Conservation (phyloP, 495 filamentous ascomycete genomes). For the Melanomma pulvis-pyrius region DNA sequence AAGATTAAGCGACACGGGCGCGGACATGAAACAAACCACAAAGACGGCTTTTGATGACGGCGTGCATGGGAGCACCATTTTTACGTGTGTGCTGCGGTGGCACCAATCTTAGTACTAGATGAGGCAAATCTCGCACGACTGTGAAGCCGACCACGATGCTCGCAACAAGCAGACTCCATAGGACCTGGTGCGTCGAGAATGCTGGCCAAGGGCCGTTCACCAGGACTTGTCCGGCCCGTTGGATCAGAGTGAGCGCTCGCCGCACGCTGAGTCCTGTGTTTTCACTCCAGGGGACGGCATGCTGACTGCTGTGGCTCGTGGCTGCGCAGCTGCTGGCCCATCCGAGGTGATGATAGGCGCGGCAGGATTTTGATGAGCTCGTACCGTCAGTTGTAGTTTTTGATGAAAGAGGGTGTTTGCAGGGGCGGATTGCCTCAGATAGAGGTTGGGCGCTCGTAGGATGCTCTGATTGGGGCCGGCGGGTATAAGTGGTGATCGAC, state of each 20-base stretch:
- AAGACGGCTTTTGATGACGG: neutral
- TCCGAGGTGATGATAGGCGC: neutral
- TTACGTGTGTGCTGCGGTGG: neutral
- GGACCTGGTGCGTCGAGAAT: neutral
- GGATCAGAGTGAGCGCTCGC: neutral
- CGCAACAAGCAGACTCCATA: neutral
- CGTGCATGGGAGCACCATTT: neutral
- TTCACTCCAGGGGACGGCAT: neutral
- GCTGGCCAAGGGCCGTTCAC: neutral
- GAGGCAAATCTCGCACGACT: conserved; percentile 4
- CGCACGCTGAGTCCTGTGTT: neutral
- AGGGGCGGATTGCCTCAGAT: conserved; percentile 20
- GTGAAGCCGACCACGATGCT: neutral
- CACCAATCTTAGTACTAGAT: conserved; percentile 8
- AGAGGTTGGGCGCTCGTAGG: neutral
- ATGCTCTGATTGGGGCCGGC: conserved; percentile 6
- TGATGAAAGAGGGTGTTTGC: conserved; percentile 14
- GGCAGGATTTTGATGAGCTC: neutral
- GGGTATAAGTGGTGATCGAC: conserved; percentile 5
- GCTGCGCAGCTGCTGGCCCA: neutral
- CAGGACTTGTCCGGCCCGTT: neutral
- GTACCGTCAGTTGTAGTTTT: neutral
- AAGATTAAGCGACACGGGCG: conserved; percentile 22
- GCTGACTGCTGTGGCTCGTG: neutral
- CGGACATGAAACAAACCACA: conserved; percentile 18